Conservation (phyloP, 2,329 filamentous ascomycete genomes). For the Dryadomyces quercivorus region DNA sequence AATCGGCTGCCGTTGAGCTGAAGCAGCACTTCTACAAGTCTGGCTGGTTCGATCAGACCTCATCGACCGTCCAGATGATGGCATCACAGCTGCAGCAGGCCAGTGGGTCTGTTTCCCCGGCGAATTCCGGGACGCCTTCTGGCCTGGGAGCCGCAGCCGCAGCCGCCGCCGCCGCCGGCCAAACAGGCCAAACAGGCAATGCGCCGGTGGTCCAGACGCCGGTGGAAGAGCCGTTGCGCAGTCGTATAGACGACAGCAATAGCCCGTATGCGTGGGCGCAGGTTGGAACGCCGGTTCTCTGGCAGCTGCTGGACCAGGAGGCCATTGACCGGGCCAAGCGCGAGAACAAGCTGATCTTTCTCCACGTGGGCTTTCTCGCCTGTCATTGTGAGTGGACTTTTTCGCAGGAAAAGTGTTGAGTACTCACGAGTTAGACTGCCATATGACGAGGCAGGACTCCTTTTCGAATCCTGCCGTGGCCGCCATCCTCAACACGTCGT, state of each 20-base stretch:
- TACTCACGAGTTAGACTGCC: constrained; percentile 40
- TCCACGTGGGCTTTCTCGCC: constrained; percentile 89
- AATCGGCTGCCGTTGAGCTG: no score
- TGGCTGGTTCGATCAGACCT: neutral
- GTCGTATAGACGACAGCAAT: constrained; percentile 25
- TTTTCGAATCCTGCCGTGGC: constrained; percentile 78
- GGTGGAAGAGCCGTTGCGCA: constrained; percentile 18
- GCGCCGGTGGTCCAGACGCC: constrained; percentile 1
- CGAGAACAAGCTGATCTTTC: constrained; percentile 79
- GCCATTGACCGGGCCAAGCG: constrained; percentile 64
- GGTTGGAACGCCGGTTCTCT: constrained; percentile 71
- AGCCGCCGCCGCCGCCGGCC: neutral
- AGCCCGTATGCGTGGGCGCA: constrained; percentile 58
- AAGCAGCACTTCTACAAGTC: no score
- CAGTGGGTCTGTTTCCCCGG: constrained; percentile 10
- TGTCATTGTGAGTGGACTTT: constrained; percentile 59
- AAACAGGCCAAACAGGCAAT: neutral
- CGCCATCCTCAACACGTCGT: constrained; percentile 68
- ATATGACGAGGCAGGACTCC: constrained; percentile 86
- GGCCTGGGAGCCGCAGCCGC: constrained; percentile 3
- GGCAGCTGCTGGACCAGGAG: constrained; percentile 78
- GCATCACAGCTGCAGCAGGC: constrained; percentile 14
- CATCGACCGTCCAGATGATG: constrained; percentile 11
- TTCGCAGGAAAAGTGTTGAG: neutral
- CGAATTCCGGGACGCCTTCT: constrained; percentile 3